Conservation (phyloP, 495 filamentous ascomycete species). For the Parathielavia appendiculata region DNA sequence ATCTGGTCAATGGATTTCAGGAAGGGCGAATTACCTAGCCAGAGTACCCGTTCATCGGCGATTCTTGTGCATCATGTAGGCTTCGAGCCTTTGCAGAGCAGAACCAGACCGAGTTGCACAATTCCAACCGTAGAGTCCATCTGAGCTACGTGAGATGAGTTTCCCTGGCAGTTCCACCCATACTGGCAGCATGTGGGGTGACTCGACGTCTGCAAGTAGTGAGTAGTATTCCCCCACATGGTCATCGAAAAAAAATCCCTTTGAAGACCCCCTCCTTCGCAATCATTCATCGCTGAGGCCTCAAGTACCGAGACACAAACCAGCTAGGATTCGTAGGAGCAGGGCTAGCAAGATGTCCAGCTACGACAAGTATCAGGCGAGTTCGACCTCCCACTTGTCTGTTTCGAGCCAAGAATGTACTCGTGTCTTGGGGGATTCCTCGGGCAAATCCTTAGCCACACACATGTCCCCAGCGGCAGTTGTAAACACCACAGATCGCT, state of each 20-base stretch:
- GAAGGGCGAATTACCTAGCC: too few species aligned
- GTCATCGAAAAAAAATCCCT: background rate
- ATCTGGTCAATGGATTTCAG: background rate
- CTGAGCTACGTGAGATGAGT: background rate
- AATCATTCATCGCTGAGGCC: background rate
- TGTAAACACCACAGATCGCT: background rate
- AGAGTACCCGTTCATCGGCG: too few species aligned
- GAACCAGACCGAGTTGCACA: background rate
- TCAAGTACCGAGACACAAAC: background rate
- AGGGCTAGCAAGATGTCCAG: conserved; percentile 47
- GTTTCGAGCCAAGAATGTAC: background rate
- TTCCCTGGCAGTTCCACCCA: background rate
- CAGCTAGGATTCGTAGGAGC: background rate
- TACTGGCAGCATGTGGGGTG: background rate
- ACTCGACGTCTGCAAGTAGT: background rate
- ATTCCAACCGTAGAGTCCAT: background rate
- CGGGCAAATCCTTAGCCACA: background rate
- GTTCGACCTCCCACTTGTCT: background rate
- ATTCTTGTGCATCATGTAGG: too few species aligned
- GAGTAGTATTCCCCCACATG: background rate
- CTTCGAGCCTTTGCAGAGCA: too few species aligned
- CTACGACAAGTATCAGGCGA: conserved; percentile 55
- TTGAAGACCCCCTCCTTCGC: conserved; percentile 10
- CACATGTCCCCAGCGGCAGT: background rate
- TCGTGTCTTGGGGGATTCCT: background rate